Base-by-base conservation (phyloP, 257 asterid genomes). In the Dorcoceras hygrometricum region DNA sequence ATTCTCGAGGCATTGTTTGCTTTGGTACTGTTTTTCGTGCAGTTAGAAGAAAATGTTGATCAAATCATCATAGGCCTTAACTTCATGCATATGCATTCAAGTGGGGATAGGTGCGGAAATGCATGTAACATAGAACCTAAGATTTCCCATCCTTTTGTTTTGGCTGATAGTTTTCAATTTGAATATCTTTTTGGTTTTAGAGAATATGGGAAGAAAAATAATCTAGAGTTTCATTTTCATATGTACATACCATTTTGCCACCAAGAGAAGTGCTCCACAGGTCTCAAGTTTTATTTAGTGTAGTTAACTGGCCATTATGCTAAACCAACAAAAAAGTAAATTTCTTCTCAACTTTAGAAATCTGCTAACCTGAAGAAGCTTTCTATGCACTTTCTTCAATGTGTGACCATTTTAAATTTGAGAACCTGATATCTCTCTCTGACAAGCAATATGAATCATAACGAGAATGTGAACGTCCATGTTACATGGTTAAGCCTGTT, bases 1-100 rank as follows among this genome's bases (percentile, higher is more conserved):
- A 58, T 65, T 48, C 29, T 63, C 23, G 26, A 28, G 65, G 58
- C 57, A 69, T 6, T 68, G 50, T 53, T 59, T 65, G 67, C 54
- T 57, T 59, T 65, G 67, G 46, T 57, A 23, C 66, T 54, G 51
- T 53, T 60, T 24, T 63, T 72, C 77, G 43, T 53, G 63, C 59
- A 48, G 36, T 70, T 26, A 32, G 75, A 72, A 59, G 59, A 50
- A 28, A 28, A 22, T 32, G 55, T 63, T 53, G 53, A 46, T 69
- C 48, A 36, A 18, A 8, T 14, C 43, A 24, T 66, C 8, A 36
- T 54, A 36, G 66, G 59, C 23, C 59, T 62, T 61, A 16, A 59
- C 32, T 29, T 31, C 68, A 54, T 67, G 70, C 55, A 20, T 66
- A 62, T 57, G 70, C 66, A 57, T 62, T 66, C 68, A 32, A 43